phyloP scores from a whole-genome alignment of 345 rosid species.

The Eucalyptus sp. region DNA sequence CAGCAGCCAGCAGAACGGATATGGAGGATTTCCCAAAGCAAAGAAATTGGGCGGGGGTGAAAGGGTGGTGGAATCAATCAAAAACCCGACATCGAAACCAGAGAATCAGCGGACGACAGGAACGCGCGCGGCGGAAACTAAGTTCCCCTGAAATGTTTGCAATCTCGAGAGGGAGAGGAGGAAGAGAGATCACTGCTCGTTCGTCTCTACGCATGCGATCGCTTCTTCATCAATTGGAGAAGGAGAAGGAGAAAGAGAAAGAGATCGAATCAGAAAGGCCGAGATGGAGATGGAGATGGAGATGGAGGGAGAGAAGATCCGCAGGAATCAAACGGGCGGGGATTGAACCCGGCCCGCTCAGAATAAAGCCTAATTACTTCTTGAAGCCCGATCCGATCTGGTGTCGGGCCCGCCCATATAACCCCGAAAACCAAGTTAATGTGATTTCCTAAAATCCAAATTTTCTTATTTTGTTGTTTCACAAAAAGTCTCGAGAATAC shows the following conservation, averaged over 20 bases:
- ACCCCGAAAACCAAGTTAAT: too few species aligned
- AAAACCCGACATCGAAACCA: neutral
- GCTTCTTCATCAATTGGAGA: neutral
- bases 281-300: fast-evolving
- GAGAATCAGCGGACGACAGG: neutral
- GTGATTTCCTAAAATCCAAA: too few species aligned
- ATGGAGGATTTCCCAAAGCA: neutral
- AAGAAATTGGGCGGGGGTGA: neutral
- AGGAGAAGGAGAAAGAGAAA: too few species aligned
- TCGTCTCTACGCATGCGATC: neutral
- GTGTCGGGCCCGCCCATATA: neutral
- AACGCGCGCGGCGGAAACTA: neutral
- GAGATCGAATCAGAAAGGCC: too few species aligned
- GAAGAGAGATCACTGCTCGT: neutral
- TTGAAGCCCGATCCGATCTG: neutral
- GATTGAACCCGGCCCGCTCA: neutral
- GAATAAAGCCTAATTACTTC: neutral
- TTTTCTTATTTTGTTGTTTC: too few species aligned
- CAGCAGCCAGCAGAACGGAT: neutral
- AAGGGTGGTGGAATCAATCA: neutral
- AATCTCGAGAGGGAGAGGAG: neutral
- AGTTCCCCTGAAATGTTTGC: neutral
- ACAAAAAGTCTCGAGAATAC: too few species aligned
- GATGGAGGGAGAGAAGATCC: neutral
- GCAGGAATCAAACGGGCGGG: neutral